Conservation (phyloP, 75 land plant genomes). For the Azolla pinnata region DNA sequence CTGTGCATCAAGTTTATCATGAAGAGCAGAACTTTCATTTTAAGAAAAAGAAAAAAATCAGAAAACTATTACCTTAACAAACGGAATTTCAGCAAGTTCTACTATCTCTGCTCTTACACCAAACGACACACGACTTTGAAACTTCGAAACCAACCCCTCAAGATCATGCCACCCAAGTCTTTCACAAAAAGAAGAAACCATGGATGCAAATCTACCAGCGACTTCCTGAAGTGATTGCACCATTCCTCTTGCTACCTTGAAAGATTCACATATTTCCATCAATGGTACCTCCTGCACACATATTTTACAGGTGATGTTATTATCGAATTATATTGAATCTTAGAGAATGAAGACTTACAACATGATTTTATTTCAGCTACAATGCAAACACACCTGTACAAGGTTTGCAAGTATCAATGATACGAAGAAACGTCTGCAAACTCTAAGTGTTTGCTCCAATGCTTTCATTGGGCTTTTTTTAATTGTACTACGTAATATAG, state of each 20-base stretch:
- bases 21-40: not conserved
- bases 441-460: slow-evolving; percentile 60
- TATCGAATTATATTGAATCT: not conserved
- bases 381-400: slow-evolving; percentile 82
- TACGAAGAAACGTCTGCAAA: slow-evolving; percentile 83
- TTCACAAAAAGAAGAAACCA: slow-evolving; percentile 91
- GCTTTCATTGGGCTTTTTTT: slow-evolving; percentile 11
- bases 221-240: slow-evolving; percentile 93
- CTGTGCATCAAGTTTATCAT: not conserved
- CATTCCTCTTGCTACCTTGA: slow-evolving; percentile 94
- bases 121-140: slow-evolving; percentile 95
- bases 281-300: slow-evolving; percentile 66
- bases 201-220: slow-evolving; percentile 95
- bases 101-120: slow-evolving; percentile 97
- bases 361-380: no score
- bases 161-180: slow-evolving; percentile 96
- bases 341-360: not conserved
- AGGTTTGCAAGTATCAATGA: slow-evolving; percentile 80
- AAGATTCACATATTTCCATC: slow-evolving; percentile 77
- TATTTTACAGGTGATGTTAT: not conserved
- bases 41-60: slow-evolving; percentile 5
- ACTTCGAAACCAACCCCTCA: slow-evolving; percentile 88
- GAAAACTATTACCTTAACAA: slow-evolving; percentile 53
- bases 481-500: slow-evolving; percentile 7
- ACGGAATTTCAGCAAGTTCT: slow-evolving; percentile 87